Conservation (phyloP, 2,329 filamentous ascomycete genomes). For the Cladosporium sp. region DNA sequence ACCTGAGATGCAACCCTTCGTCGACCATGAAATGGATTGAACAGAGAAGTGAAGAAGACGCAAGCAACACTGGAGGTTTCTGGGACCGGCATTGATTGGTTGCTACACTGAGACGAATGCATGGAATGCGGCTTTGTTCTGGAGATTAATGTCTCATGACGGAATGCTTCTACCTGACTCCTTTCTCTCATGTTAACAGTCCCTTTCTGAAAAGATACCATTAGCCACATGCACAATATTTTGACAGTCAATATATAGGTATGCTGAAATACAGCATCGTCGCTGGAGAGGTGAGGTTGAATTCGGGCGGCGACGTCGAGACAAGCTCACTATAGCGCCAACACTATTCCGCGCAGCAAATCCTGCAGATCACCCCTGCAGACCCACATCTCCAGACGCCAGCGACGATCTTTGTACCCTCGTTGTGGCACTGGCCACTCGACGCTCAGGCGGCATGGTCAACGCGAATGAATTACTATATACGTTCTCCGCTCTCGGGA, state of each 20-base stretch:
- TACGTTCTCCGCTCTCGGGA: too few relatives aligned
- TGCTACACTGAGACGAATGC: conserved; percentile 3
- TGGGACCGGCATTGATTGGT: conserved; percentile 1
- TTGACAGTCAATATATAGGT: too few relatives aligned
- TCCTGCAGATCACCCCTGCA: background rate
- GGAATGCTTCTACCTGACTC: background rate
- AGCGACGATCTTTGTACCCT: too few relatives aligned
- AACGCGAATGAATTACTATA: too few relatives aligned
- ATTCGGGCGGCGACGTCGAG: background rate
- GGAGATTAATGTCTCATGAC: conserved; percentile 7
- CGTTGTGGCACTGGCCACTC: too few relatives aligned
- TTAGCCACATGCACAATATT: too few relatives aligned
- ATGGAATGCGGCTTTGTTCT: conserved; percentile 11
- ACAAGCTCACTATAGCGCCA: conserved; percentile 9
- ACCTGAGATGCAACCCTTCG: background rate
- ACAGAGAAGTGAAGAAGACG: background rate
- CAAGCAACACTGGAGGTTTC: background rate
- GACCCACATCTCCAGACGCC: too few relatives aligned
- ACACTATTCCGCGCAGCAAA: background rate
- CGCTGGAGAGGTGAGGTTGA: background rate
- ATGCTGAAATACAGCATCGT: too few relatives aligned
- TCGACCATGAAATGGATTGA: background rate
- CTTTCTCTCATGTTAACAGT: too few relatives aligned
- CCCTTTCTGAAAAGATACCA: too few relatives aligned
- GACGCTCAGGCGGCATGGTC: too few relatives aligned